Evolutionary conservation across 495 filamentous ascomycete genomes (phyloP), one percentile per base, ranked within the genome.

Genomic region (Alectoria sarmentosa): DNA sequence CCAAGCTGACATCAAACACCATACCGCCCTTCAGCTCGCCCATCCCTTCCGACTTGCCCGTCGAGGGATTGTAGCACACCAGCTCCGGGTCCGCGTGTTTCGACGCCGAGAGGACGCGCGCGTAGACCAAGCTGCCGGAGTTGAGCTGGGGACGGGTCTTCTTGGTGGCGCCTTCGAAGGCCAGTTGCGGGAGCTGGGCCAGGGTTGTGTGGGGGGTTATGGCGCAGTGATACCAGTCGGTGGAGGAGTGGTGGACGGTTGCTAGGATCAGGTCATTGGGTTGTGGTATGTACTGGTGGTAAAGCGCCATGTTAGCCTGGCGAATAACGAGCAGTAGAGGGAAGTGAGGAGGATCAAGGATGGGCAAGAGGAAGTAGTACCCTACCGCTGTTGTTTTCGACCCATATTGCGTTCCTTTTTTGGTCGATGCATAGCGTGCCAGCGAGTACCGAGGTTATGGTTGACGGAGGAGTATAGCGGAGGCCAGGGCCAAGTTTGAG

Each of bases 141-240:
- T 77, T 74, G 65, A 98, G 80, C 63, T 88, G 80, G 5, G 94
- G 94, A 13, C 91, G 84, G 5, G 91, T 95, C 73, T 98, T 98
- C 74, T 91, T 95, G 42, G 86, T 92, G 32, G 91, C 94, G 64
- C 85, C 84, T 74, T 96, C 92, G 73, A 98, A 98, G 30, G 92
- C 83, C 11, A 98, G 82, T 69, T 96, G 89, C 0, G 91, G 90
- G 1, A 98, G 84, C 13, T 87, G 77, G 4, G 90, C 91, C 67
- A 85, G 82, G 13, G 91, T 74, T 1, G 88, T 87, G 72, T 95
- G 85, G 11, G 86, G 85, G 0, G 83, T 84, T 38, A 91, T 75
- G 61, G 82, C 75, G 75, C 85, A 88, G 72, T 88, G 87, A 79
- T 89, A 97, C 68, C 80, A 81, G 69, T 98, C 94, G 32, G 77